Base-by-base conservation (phyloP, 2,329 filamentous ascomycete genomes). In the Epichloe baconii region DNA sequence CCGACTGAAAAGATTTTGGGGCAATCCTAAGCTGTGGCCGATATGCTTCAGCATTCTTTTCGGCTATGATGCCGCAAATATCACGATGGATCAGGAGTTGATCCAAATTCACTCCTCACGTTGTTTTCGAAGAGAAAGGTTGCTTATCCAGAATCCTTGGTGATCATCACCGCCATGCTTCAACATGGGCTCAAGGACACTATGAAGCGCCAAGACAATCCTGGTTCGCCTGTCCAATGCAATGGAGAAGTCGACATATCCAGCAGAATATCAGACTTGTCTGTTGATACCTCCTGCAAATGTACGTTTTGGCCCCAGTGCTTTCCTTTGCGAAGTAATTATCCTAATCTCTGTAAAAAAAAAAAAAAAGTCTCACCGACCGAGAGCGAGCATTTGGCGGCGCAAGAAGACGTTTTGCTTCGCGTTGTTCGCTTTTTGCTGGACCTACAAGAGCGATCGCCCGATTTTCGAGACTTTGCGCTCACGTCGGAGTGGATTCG, bases 21-120 rank as follows among this genome's bases (percentile, higher is more conserved):
- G 87, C 60, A 78, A 89, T 15, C 80, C 89, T 2, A 80, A 82
- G 0, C 68, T 97, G 26, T 97, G 93, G 93, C 82, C 85, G 0
- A 83, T 93, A 43, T 89, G 86, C 62, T 87, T 98, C 66, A 83
- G 87, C 49, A 85, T 97, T 21, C 68, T 98, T 2, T 95, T 98
- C 61, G 89, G 87, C 1, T 77, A 82, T 42, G 89, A 96, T 61
- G 79, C 94, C 44, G 82, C 82, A 2, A 79, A 79, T 47, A 78
- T 90, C 58, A 79, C 90, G 60, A 79, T 89, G 58, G 80, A 86
- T 48, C 76, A 79, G 56, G 82, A 26, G 85, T 95, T 58, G 85
- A 91, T 57, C 76, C 86, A 17, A 83, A 80, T 57, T 84, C 78
- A 53, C 74, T 98, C 1, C 67, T 89, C 4, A 81, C 89, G 44